Evolutionary conservation across 768 basidiomycete genomes (phyloP).

Genomic region (Rhizopogon salebrosus): DNA sequence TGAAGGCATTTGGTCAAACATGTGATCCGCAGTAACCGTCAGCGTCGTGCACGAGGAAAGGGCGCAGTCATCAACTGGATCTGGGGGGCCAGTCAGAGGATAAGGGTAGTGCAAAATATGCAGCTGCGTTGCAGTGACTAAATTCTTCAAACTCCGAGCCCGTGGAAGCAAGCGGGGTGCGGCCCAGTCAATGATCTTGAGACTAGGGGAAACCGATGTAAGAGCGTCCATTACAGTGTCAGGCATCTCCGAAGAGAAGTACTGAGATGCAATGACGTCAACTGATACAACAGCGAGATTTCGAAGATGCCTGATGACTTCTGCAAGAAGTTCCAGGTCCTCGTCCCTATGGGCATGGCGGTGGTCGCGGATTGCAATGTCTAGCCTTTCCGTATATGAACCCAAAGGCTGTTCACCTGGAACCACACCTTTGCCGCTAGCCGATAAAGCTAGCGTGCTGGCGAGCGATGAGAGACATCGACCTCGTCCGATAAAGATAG

Average conservation of each 20-base stretch:
- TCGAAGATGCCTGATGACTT: slow-evolving; percentile 12
- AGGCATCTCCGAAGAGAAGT: background rate
- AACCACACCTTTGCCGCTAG: slow-evolving; percentile 7
- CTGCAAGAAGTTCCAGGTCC: slow-evolving; percentile 6
- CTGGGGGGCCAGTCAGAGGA: background rate
- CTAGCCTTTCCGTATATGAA: slow-evolving; percentile 18
- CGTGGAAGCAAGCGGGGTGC: background rate
- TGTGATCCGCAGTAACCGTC: background rate
- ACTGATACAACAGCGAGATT: slow-evolving; percentile 18
- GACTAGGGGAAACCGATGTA: slow-evolving; percentile 7
- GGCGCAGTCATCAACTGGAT: slow-evolving; percentile 9
- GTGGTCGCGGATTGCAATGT: slow-evolving; percentile 19
- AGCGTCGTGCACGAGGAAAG: slow-evolving; percentile 6
- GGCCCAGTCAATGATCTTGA: slow-evolving; percentile 18
- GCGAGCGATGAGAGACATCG: slow-evolving; percentile 16
- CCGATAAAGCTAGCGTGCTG: slow-evolving; percentile 8
- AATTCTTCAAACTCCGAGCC: background rate
- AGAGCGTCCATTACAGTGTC: slow-evolving; percentile 13
- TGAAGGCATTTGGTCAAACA: background rate
- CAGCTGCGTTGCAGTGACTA: slow-evolving; percentile 13
- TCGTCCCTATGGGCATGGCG: background rate
- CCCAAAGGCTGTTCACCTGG: slow-evolving; percentile 12
- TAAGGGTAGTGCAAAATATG: background rate
- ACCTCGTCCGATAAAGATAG: slow-evolving; percentile 16
- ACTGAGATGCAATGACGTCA: background rate